phyloP scores from a whole-genome alignment of 1,284 basidiomycete species.

The Sanghuangporus sanghuang region DNA sequence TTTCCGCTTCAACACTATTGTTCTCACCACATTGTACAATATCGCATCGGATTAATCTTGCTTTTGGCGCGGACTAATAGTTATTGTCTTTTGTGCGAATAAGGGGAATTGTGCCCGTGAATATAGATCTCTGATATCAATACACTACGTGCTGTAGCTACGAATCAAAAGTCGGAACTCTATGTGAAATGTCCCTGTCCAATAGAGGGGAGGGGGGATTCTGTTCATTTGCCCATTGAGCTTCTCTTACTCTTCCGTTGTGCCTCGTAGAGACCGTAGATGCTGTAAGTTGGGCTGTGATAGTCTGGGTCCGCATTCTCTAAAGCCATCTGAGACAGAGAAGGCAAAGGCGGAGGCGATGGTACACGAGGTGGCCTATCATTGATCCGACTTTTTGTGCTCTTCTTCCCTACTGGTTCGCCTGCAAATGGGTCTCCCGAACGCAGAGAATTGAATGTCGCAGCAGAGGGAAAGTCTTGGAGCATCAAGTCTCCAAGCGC shows the following conservation, averaged over 20 bases:
- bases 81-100: not conserved
- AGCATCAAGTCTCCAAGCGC: slow-evolving; percentile 58
- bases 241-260: slow-evolving; percentile 48
- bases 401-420: slow-evolving; percentile 15
- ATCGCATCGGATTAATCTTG: not conserved
- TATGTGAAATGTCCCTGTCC: not conserved
- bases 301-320: slow-evolving; percentile 60
- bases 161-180: not conserved
- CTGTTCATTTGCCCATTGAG: not conserved
- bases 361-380: slow-evolving; percentile 73
- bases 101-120: not conserved
- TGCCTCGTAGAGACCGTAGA: slow-evolving; percentile 66
- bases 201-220: not conserved
- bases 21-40: slow-evolving; percentile 4
- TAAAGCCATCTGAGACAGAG: slow-evolving; percentile 70
- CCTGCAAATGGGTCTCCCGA: slow-evolving; percentile 10
- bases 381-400: slow-evolving; percentile 22
- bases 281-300: slow-evolving; percentile 74
- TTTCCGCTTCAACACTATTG: not conserved
- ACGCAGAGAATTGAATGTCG: slow-evolving; percentile 23
- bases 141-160: not conserved
- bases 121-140: not conserved
- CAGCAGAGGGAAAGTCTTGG: slow-evolving; percentile 38
- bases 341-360: slow-evolving; percentile 68
- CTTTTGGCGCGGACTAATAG: not conserved